Base-by-base conservation (phyloP, 805 yeast species). In the Yamadazyma phyllophila region DNA sequence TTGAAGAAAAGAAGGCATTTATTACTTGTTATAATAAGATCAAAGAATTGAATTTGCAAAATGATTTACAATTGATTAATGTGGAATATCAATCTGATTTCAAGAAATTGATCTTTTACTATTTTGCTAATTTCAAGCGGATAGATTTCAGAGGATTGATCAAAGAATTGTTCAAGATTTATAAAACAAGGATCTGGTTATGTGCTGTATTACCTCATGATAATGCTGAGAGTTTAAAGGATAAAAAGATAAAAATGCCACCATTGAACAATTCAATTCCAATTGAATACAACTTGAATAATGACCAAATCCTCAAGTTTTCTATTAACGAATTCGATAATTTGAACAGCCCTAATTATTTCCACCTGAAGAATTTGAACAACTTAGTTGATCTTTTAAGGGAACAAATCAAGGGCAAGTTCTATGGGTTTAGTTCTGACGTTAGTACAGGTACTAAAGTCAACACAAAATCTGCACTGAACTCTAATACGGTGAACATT, bases 1-100 rank as follows among this genome's bases (percentile, higher is more conserved):
- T 82, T 48, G 90, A 85, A 58, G 95, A 87, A 62, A 70, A 82
- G 51, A 80, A 82, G 59, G 88, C 92, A 1, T 78, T 79, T 49
- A 78, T 80, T 49, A 80, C 87, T 31, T 83, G 90, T 42, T 68
- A 75, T 48, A 66, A 66, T 50, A 72, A 71, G 48, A 69, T 71
- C 41, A 68, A 67, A 44, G 76, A 72, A 46, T 69, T 80, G 41
- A 78, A 80, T 53, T 65, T 82, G 46, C 65, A 71, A 44, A 57
- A 67, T 8, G 64, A 65, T 50, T 60, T 69, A 47, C 84, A 56
- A 27, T 59, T 71, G 42, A 66, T 72, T 41, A 71, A 71, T 46
- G 76, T 71, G 13, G 77, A 72, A 53, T 71, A 71, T 51, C 77
- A 72, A 56, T 62, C 65, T 17, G 77, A 72, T 53, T 71, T 68